Evolutionary conservation across 192 early-diverging fungal genomes (phyloP), one percentile per base, ranked within the genome.

Genomic region (Phycomyces blakesleeanus): DNA sequence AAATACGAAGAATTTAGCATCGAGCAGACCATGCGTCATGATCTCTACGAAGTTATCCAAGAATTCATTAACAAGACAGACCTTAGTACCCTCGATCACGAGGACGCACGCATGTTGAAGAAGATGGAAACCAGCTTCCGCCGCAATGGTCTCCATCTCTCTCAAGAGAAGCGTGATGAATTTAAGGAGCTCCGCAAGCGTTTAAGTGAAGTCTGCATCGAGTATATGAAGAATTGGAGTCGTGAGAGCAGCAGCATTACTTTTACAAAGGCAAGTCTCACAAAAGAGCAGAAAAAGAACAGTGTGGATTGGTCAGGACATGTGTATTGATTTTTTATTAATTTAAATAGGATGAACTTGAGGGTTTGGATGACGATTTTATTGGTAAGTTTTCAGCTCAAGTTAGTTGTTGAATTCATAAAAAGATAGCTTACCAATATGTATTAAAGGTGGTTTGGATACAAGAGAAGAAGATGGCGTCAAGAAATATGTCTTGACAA

Each of bases 281-380:
- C n/a, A n/a, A n/a, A n/a, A n/a, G n/a, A n/a, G n/a, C n/a, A n/a
- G n/a, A n/a, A n/a, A n/a, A n/a, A n/a, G n/a, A n/a, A n/a, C n/a
- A n/a, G n/a, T n/a, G n/a, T n/a, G n/a, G n/a, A n/a, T n/a, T n/a
- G n/a, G n/a, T n/a, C n/a, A n/a, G n/a, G n/a, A n/a, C n/a, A n/a
- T n/a, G n/a, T n/a, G n/a, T n/a, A n/a, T n/a, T n/a, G n/a, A n/a
- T n/a, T n/a, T n/a, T n/a, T n/a, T n/a, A n/a, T n/a, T n/a, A n/a
- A n/a, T n/a, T n/a, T n/a, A n/a, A 26, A 62, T 51, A 72, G 69
- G 63, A 85, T 20, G 85, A 91, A 65, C 78, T 91, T 24, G 87
- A 83, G 21, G 91, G 89, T 7, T 77, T 95, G 71, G 86, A 86
- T 10, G 83, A 82, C 53, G 82, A 85, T 58, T 91, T 87, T 66